These are phyloP conservation scores for Pyronema omphalodes DNA, from an alignment of 495 filamentous ascomycete genomes.

Conservation along the genomic window DNA sequence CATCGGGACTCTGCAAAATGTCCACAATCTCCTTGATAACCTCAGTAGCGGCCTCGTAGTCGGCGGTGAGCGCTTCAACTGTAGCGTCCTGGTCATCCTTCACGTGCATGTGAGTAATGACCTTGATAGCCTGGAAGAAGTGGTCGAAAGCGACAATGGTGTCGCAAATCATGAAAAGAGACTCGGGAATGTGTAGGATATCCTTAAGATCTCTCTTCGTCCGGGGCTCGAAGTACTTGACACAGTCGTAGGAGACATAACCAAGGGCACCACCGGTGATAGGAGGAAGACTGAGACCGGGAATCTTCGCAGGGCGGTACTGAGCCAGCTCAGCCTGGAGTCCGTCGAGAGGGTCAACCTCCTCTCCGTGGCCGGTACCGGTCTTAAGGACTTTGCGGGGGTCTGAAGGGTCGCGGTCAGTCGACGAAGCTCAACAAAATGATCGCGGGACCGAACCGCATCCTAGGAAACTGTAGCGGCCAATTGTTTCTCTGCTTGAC, in stretches of 20 bases:
- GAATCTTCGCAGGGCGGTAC: conserved; percentile 59
- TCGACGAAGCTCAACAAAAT: not conserved
- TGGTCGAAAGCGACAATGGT: conserved; percentile 91
- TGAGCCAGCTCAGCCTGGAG: conserved; percentile 63
- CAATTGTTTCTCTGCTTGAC: conserved; percentile 74
- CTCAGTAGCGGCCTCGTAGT: conserved; percentile 45
- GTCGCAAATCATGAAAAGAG: conserved; percentile 93
- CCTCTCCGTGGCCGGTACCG: conserved; percentile 67
- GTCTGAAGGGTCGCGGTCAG: conserved; percentile 28
- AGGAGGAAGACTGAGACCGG: conserved; percentile 60
- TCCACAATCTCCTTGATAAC: conserved; percentile 47
- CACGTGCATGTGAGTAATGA: conserved; percentile 71
- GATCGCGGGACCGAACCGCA: conserved; percentile 35
- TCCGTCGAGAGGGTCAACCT: conserved; percentile 59
- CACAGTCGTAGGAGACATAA: conserved; percentile 93
- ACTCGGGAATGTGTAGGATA: conserved; percentile 71
- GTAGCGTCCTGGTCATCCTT: conserved; percentile 31
- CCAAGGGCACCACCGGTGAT: conserved; percentile 84
- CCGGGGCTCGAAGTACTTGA: conserved; percentile 92
- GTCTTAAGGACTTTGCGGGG: conserved; percentile 76
- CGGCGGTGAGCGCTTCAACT: conserved; percentile 33
- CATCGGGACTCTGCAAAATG: conserved; percentile 49
- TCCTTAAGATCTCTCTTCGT: conserved; percentile 76
- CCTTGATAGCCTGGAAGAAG: conserved; percentile 77
- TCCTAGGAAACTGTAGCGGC: conserved; percentile 86